Percentiles rank a stretch among this genome's conserved stretches.
These are phyloP conservation scores for Podaxis sp. DNA, from an alignment of 768 basidiomycete species.

Conservation along the genomic window DNA sequence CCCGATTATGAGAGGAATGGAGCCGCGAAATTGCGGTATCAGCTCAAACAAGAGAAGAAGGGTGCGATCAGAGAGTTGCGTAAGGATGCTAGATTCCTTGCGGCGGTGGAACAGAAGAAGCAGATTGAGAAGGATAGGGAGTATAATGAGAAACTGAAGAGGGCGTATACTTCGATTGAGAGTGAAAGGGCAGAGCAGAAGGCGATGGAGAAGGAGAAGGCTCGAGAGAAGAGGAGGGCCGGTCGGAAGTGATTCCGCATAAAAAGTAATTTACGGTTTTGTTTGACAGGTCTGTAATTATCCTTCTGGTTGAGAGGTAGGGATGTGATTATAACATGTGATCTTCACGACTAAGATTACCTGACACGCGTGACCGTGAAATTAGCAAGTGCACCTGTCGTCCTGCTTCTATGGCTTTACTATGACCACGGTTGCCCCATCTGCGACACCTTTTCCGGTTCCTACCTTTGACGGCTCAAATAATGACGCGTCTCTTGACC, in stretches of 20 bases:
- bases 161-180: conserved; percentile 71
- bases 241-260: conserved; percentile 57
- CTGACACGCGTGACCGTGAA: not conserved
- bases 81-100: conserved; percentile 93
- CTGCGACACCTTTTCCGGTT: conserved; percentile 25
- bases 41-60: conserved; percentile 94
- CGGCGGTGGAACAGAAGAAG: conserved; percentile 78
- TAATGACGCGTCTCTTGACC: conserved; percentile 27
- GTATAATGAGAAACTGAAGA: conserved; percentile 83
- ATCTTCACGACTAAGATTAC: not conserved
- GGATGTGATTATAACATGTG: not conserved
- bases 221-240: conserved; percentile 68
- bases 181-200: conserved; percentile 95
- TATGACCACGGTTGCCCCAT: conserved; percentile 17
- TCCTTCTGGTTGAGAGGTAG: not conserved
- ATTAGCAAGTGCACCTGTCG: not conserved
- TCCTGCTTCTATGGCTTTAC: not conserved
- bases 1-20: conserved; percentile 92
- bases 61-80: conserved; percentile 95
- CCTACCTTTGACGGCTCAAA: conserved; percentile 24
- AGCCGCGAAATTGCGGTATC: conserved; percentile 75
- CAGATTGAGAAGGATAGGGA: conserved; percentile 78
- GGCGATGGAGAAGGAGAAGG: conserved; percentile 80
- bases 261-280: not conserved
- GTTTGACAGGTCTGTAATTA: not conserved